A percentile compares a stretch with the other conserved stretches of the same genome.
phyloP scores from a whole-genome alignment of 129 eudicot genomes.

The Flaveria ramosissima region DNA sequence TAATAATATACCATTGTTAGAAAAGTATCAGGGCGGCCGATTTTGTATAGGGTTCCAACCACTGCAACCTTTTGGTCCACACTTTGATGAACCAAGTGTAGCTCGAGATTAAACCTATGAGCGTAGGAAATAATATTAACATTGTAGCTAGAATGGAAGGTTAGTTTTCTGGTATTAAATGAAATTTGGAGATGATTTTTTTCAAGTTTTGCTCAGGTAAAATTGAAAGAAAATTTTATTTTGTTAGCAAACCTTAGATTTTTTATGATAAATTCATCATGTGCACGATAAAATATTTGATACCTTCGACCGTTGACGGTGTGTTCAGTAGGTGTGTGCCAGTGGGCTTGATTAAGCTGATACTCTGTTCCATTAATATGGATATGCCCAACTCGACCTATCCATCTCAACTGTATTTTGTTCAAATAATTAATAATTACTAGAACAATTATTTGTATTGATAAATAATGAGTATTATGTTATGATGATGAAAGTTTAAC shows the following conservation, averaged over 20 bases:
- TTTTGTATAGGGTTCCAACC: conserved; percentile 50
- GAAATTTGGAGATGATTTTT: too few relatives aligned
- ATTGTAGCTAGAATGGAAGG: too few relatives aligned
- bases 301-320: conserved; percentile 63
- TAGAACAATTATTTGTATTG: too few relatives aligned
- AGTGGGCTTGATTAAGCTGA: conserved; percentile 48
- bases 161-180: too few relatives aligned
- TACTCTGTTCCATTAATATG: conserved; percentile 48
- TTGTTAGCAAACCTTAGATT: too few relatives aligned
- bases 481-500: background rate
- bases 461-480: background rate
- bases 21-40: conserved; percentile 50
- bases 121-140: background rate
- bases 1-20: conserved; percentile 38
- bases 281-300: too few relatives aligned
- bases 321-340: conserved; percentile 74
- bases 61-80: conserved; percentile 42
- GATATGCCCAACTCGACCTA: conserved; percentile 47
- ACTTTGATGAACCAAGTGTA: conserved; percentile 55
- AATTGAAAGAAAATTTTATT: background rate
- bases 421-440: background rate
- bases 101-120: conserved; percentile 49
- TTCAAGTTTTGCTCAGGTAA: background rate
- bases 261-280: too few relatives aligned
- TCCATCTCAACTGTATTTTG: conserved; percentile 41